Evolutionary conservation across 345 rosid genomes (phyloP).

Genomic region (Angophora floribunda): DNA sequence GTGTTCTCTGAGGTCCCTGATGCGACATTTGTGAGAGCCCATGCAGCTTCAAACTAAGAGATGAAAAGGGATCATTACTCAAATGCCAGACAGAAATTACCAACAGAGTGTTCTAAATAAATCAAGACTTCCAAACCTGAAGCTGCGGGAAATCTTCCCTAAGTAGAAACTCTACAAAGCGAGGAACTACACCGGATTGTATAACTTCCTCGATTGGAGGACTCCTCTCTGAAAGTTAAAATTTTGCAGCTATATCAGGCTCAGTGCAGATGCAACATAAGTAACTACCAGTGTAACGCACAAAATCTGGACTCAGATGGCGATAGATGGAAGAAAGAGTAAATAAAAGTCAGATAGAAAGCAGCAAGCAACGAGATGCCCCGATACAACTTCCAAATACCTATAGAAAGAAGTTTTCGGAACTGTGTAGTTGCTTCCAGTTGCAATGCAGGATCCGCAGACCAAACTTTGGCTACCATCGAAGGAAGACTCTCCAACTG

Average conservation of each 20-base stretch:
- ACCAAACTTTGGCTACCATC: slow-evolving; percentile 64
- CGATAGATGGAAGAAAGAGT: neutral
- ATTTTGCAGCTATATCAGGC: neutral
- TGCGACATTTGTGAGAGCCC: slow-evolving; percentile 93
- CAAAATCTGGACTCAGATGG: neutral
- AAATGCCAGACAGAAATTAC: neutral
- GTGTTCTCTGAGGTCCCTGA: slow-evolving; percentile 91
- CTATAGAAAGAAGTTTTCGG: slow-evolving; percentile 77
- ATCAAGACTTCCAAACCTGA: slow-evolving; percentile 31
- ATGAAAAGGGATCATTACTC: neutral
- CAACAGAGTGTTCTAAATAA: neutral
- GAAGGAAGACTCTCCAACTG: slow-evolving; percentile 81
- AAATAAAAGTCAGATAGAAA: neutral
- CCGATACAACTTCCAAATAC: slow-evolving; percentile 10
- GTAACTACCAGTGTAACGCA: neutral
- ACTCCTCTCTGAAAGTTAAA: slow-evolving; percentile 41
- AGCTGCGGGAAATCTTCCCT: slow-evolving; percentile 71
- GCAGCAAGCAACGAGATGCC: neutral
- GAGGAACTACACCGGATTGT: slow-evolving; percentile 69
- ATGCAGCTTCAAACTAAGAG: slow-evolving; percentile 81
- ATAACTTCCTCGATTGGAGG: slow-evolving; percentile 90
- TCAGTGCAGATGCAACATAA: neutral
- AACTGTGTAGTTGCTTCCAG: slow-evolving; percentile 83
- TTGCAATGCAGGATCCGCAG: slow-evolving; percentile 42
- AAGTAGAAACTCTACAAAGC: slow-evolving; percentile 81